Evolutionary conservation across 2,329 filamentous ascomycete genomes (phyloP), one percentile per base, ranked within the genome.

Genomic region (Incumbomyces lentus): DNA sequence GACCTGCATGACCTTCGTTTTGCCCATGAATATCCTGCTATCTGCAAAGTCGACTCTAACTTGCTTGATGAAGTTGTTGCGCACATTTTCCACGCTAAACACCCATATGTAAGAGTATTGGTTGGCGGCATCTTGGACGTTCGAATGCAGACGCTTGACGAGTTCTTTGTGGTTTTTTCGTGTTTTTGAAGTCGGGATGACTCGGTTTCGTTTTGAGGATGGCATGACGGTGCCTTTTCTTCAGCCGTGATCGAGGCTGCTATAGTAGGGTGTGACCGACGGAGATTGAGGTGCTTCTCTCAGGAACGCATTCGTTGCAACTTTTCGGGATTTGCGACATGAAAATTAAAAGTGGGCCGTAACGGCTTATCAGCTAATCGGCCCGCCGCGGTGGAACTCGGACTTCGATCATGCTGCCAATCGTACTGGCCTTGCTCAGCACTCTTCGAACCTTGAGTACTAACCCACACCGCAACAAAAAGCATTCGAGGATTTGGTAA

Each of bases 1-100:
- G 69, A 92, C 90, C 59, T 86, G 82, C 88, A 96, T 96, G 66
- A 98, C 89, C 71, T 96, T 96, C 50, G 90, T 96, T 74, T 96
- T 98, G 70, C 90, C 92, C 69, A 95, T 96, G 79, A 96, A 96
- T 64, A 98, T 73, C 59, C 89, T 48, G 44, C 44, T 59, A 47
- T 55, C 60, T 40, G 59, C 62, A 35, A 64, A 55, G 12, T 63
- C 65, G 19, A 62, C 58, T 26, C 55, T 49, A 32, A 65, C 60
- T 3, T 63, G 62, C 52, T 67, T 68, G 49, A 63, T 63, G 48
- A 64, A 89, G 58, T 82, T 93, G 72, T 98, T 98, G 65, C 92
- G 87, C 87, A 95, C 95, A 73, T 96, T 95, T 64, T 94, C 86
- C 58, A 98, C 82, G 60, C 78, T 78, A 66, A 98, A 94, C 63